Evolutionary conservation across 768 basidiomycete species (phyloP).

Genomic region (Fomitopsis pulvina): DNA sequence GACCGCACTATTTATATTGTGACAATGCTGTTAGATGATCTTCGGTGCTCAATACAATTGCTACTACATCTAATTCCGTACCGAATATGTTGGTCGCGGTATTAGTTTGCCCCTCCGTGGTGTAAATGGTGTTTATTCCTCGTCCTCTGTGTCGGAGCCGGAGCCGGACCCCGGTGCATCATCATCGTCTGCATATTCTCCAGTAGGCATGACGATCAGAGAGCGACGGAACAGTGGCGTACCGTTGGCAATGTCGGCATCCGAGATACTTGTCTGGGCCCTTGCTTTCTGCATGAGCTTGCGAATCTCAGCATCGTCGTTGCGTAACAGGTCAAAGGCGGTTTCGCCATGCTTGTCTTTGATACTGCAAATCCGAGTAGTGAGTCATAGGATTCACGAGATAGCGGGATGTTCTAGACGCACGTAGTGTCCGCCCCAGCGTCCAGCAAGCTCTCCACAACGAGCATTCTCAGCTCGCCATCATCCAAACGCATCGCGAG

Average conservation of each 20-base stretch:
- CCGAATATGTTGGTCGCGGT: not conserved
- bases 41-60: not conserved
- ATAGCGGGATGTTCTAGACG: conserved; percentile 16
- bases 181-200: conserved; percentile 19
- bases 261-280: conserved; percentile 42
- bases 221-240: conserved; percentile 4
- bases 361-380: conserved; percentile 26
- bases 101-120: not conserved
- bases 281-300: conserved; percentile 47
- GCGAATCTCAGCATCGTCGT: conserved; percentile 44
- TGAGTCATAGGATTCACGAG: not conserved
- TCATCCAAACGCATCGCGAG: conserved; percentile 57
- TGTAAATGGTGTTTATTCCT: conserved; percentile 9
- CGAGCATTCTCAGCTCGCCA: conserved; percentile 41
- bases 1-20: not conserved
- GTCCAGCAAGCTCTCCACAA: conserved; percentile 64
- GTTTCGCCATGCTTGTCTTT: conserved; percentile 64
- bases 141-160: conserved; percentile 21
- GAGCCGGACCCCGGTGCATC: conserved; percentile 24
- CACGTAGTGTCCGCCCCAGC: conserved; percentile 73
- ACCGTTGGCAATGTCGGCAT: conserved; percentile 65
- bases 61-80: conserved; percentile 2
- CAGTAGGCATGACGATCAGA: not conserved
- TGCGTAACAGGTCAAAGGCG: conserved; percentile 47
- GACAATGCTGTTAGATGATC: not conserved